phyloP scores from a whole-genome alignment of 108 stramenopile species.

The Cylindrotheca fusiformis region DNA sequence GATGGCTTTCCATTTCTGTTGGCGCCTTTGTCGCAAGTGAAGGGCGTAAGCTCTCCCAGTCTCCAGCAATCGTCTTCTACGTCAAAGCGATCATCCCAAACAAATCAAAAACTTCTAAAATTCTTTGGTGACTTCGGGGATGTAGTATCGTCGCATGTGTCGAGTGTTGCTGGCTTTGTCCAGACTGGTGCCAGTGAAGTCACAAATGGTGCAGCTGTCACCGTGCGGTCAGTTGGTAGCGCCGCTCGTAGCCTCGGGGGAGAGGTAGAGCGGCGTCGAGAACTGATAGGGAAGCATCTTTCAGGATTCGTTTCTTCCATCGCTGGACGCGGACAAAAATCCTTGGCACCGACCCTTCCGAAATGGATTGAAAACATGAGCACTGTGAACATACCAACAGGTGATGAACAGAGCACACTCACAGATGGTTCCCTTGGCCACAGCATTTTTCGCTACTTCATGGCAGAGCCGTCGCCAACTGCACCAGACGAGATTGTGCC shows the following conservation, averaged over 20 bases:
- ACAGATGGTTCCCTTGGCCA: constrained; percentile 1
- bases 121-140: constrained; percentile 30
- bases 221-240: constrained; percentile 24
- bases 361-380: background rate
- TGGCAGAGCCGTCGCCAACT: constrained; percentile 5
- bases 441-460: constrained; percentile 10
- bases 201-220: constrained; percentile 10
- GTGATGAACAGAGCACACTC: constrained; percentile 9
- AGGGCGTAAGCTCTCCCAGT: constrained; percentile 42
- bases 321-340: constrained; percentile 4
- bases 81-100: constrained; percentile 18
- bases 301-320: constrained; percentile 19
- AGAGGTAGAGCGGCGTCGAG: constrained; percentile 39
- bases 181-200: constrained; percentile 25
- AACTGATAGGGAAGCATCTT: constrained; percentile 29
- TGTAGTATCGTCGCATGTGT: constrained; percentile 24
- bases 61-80: constrained; percentile 13
- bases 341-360: background rate
- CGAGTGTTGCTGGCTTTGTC: constrained; percentile 19
- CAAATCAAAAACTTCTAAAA: constrained; percentile 29
- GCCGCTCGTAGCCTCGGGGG: constrained; percentile 33
- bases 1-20: constrained; percentile 87
- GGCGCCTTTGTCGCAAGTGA: constrained; percentile 74
- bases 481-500: constrained; percentile 75
- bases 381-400: constrained; percentile 2